Evolutionary conservation across 331 rosid species (phyloP).

Genomic region (Malus hybrid): DNA sequence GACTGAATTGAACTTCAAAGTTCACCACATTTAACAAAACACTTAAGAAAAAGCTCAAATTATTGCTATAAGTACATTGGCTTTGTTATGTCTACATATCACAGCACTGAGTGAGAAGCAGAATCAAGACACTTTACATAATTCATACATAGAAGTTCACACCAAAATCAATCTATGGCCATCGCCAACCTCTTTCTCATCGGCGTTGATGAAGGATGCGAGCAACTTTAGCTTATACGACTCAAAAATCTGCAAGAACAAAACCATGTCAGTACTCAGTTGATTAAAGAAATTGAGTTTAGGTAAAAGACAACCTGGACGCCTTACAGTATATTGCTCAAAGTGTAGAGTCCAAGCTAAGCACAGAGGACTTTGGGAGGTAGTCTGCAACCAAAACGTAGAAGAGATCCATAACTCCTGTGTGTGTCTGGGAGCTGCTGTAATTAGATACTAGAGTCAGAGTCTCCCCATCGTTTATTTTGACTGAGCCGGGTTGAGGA

Average conservation of each 20-base stretch:
- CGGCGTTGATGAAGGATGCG: neutral
- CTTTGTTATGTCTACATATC: no score
- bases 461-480: conserved; percentile 43
- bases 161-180: neutral
- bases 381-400: conserved; percentile 44
- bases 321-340: neutral
- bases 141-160: neutral
- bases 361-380: conserved; percentile 13
- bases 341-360: conserved; percentile 8
- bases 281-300: neutral
- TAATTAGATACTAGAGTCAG: conserved; percentile 29
- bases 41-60: no score
- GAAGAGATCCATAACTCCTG: conserved; percentile 59
- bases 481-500: conserved; percentile 44
- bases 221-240: neutral
- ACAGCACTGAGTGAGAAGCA: no score
- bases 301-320: neutral
- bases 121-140: no score
- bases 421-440: conserved; percentile 19
- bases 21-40: no score
- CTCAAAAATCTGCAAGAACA: neutral
- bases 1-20: no score
- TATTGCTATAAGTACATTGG: no score
- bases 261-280: neutral
- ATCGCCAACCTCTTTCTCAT: neutral